Evolutionary conservation across 257 asterid genomes (phyloP), one percentile per base, ranked within the genome.

Genomic region (Ehretia macrophylla): DNA sequence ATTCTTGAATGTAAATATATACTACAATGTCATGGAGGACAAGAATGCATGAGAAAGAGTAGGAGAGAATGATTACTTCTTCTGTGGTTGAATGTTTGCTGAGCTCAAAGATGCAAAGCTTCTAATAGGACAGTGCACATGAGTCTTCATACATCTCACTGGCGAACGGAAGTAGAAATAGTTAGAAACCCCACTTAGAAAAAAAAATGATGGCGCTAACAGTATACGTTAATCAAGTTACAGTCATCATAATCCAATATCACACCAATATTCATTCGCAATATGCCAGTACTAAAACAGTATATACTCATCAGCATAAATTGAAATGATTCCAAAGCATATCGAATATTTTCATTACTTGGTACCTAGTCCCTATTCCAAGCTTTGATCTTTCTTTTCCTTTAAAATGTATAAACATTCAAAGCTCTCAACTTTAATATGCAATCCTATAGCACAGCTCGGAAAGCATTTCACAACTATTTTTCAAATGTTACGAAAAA

Each of bases 31-130:
- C 49, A 20, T 49, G 32, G 55, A 12, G 58, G 5, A 48, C 13
- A 44, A 60, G 12, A 46, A 10, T 13, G 44, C 19, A 58, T 4
- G 66, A 56, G 47, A 64, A 44, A 55, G 40, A 8, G 64, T 60
- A 27, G 19, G 68, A 63, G 11, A 52, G 63, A 32, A 72, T 62
- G 56, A 65, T 76, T 86, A 93, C 99, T 79, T 93, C 63, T 81
- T 84, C 65, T 46, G 77, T 17, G 83, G 84, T 71, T 60, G 83
- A 75, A 73, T 56, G 68, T 80, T 86, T 62, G 61, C 88, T 5
- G 87, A 51, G 61, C 78, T 77, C 17, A 78, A 68, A 56, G 91
- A 70, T 68, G 95, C 86, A 74, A 78, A 84, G 56, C 78, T 58
- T 76, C 89, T 81, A 17, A 71, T 63, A 11, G 76, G 67, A 51